Percentiles rank a stretch among this genome's conserved stretches.
phyloP scores from a whole-genome alignment of 208 protist genomes.

The Kentomonas sorsogonicus region DNA sequence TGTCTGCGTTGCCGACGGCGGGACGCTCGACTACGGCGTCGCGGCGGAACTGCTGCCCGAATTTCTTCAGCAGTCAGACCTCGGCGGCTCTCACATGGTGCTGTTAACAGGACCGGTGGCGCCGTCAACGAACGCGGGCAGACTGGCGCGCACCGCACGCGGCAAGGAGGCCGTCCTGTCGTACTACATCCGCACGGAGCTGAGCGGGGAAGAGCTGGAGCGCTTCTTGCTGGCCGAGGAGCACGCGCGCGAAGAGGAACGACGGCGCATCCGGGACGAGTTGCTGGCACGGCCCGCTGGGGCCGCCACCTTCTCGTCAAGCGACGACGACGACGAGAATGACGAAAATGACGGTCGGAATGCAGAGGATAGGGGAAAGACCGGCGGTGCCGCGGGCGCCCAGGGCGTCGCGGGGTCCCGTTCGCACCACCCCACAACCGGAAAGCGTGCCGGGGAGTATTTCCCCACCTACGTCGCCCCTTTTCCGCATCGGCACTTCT shows the following conservation, averaged over 20 bases:
- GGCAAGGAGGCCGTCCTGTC: constrained; percentile 31
- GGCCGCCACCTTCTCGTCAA: constrained; percentile 12
- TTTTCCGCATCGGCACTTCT: constrained; percentile 47
- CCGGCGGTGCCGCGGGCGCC: constrained; percentile 10
- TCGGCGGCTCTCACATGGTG: constrained; percentile 51
- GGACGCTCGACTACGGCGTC: constrained; percentile 63
- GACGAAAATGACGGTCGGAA: constrained; percentile 24
- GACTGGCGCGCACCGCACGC: constrained; percentile 23
- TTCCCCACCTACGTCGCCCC: constrained; percentile 65
- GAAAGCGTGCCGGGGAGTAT: constrained; percentile 41
- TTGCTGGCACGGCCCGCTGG: constrained; percentile 10
- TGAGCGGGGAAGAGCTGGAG: constrained; percentile 80
- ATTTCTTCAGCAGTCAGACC: constrained; percentile 28
- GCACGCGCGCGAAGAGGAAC: constrained; percentile 41
- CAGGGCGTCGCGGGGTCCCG: neutral
- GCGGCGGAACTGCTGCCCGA: constrained; percentile 58
- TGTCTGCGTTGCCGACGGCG: constrained; percentile 74
- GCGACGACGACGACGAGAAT: constrained; percentile 35
- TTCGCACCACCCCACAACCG: neutral
- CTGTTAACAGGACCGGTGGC: constrained; percentile 46
- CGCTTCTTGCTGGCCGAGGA: constrained; percentile 81
- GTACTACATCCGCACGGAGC: constrained; percentile 38
- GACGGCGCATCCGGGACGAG: constrained; percentile 22
- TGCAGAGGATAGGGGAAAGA: constrained; percentile 27
- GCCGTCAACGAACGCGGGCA: constrained; percentile 47